These are phyloP conservation scores for Clitopilus passeckerianus DNA, from an alignment of 768 basidiomycete species.

Conservation along the genomic window DNA sequence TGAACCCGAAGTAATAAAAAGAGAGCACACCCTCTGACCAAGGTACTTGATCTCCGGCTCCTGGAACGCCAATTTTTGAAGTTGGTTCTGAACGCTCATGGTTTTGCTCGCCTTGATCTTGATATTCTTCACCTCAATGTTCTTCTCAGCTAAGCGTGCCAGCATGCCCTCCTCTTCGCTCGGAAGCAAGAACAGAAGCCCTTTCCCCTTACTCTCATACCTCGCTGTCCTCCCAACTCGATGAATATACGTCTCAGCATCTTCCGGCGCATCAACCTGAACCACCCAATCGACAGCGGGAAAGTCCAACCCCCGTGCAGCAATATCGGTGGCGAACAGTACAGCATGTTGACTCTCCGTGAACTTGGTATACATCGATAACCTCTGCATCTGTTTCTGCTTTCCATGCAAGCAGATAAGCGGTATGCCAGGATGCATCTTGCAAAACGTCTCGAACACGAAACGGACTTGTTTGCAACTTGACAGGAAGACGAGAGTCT, in stretches of 20 bases:
- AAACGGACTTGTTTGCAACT: slow-evolving; percentile 97
- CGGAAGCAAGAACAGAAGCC: slow-evolving; percentile 75
- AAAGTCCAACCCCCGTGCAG: slow-evolving; percentile 94
- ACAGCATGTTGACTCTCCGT: slow-evolving; percentile 77
- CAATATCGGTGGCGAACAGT: slow-evolving; percentile 93
- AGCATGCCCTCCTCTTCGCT: slow-evolving; percentile 94
- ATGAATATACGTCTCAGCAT: slow-evolving; percentile 96
- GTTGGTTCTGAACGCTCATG: slow-evolving; percentile 75
- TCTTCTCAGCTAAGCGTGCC: slow-evolving; percentile 63
- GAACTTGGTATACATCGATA: slow-evolving; percentile 82
- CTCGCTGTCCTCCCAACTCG: slow-evolving; percentile 94
- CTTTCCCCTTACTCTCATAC: slow-evolving; percentile 88
- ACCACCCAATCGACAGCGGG: slow-evolving; percentile 96
- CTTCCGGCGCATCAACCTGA: slow-evolving; percentile 94
- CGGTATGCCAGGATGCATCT: slow-evolving; percentile 90
- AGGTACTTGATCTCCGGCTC: slow-evolving; percentile 97
- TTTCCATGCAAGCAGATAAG: slow-evolving; percentile 95
- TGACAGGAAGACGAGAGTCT: slow-evolving; percentile 91
- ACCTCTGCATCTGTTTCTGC: slow-evolving; percentile 88
- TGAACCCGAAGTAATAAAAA: neutral
- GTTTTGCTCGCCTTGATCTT: slow-evolving; percentile 89
- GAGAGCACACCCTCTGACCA: slow-evolving; percentile 66
- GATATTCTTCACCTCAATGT: slow-evolving; percentile 69
- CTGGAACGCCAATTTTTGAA: slow-evolving; percentile 91
- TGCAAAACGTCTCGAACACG: slow-evolving; percentile 92